phyloP scores from a whole-genome alignment of 2,329 filamentous ascomycete genomes.

The Cordyceps fumosorosea region DNA sequence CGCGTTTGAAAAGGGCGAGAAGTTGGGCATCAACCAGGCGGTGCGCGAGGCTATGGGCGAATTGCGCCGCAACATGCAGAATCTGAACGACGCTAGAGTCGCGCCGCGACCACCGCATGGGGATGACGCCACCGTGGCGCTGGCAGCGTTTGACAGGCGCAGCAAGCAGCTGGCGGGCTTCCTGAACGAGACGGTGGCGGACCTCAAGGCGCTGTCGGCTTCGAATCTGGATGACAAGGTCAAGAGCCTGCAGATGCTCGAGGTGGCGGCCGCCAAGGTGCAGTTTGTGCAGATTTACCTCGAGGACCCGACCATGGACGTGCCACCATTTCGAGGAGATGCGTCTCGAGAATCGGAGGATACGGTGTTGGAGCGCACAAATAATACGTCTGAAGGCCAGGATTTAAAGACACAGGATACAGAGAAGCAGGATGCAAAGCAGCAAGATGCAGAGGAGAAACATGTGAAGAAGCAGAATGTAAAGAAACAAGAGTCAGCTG shows the following conservation, averaged over 20 bases:
- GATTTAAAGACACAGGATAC: background rate
- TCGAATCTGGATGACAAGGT: constrained; percentile 41
- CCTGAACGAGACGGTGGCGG: constrained; percentile 59
- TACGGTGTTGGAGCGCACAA: no score
- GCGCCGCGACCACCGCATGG: background rate
- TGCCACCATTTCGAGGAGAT: constrained; percentile 25
- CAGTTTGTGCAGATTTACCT: constrained; percentile 59
- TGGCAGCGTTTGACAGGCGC: constrained; percentile 53
- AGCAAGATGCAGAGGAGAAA: background rate
- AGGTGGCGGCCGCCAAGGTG: constrained; percentile 54
- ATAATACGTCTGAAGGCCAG: background rate
- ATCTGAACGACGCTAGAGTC: constrained; percentile 49
- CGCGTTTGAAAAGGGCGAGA: constrained; percentile 66
- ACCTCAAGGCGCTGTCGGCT: constrained; percentile 54
- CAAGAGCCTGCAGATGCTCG: constrained; percentile 46
- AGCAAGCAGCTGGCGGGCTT: constrained; percentile 62
- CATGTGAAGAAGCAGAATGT: no score
- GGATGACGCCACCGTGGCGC: constrained; percentile 22
- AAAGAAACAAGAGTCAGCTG: no score
- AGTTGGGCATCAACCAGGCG: constrained; percentile 72
- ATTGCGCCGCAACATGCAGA: constrained; percentile 68
- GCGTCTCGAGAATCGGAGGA: background rate
- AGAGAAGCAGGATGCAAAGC: background rate
- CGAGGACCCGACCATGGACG: constrained; percentile 49
- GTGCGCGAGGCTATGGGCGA: constrained; percentile 77